Conservation (phyloP, 176 grass and related monocot species). For the Avena atlantica region DNA sequence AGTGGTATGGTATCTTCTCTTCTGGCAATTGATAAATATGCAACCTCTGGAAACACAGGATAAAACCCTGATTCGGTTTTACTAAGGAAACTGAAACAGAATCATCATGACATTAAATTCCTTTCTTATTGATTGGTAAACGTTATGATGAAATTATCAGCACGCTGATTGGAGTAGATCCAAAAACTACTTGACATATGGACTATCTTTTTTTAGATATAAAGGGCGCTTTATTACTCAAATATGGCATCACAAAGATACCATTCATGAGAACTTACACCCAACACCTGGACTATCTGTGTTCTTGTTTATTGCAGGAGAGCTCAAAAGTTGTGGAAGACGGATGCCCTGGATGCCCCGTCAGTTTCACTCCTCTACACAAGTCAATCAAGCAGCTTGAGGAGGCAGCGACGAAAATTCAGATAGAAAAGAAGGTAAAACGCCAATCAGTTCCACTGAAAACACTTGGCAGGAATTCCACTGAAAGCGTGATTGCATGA, state of each 20-base stretch:
- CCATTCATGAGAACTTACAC: too few species aligned
- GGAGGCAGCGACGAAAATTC: conserved; percentile 60
- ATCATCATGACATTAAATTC: conserved; percentile 1
- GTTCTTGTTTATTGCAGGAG: conserved; percentile 44
- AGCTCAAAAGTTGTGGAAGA: conserved; percentile 51
- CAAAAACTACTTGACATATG: conserved; percentile 13
- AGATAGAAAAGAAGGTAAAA: conserved; percentile 67
- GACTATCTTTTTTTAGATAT: too few species aligned
- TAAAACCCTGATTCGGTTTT: neutral
- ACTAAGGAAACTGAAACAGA: neutral
- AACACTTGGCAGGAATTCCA: neutral
- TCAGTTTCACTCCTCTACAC: conserved; percentile 75
- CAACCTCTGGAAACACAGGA: neutral
- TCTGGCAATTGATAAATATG: conserved; percentile 18
- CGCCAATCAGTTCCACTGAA: neutral
- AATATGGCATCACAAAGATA: too few species aligned
- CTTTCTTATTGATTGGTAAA: neutral
- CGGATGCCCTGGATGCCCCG: conserved; percentile 49
- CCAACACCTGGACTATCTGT: too few species aligned
- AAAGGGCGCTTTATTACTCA: too few species aligned
- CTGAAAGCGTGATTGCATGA: neutral
- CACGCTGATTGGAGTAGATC: neutral
- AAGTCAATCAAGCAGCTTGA: conserved; percentile 73
- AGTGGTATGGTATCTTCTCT: conserved; percentile 58
- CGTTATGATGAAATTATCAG: neutral